These are phyloP conservation scores for Tetrahymena thermophila DNA, from an alignment of 73 alveolate species.

Conservation along the genomic window DNA sequence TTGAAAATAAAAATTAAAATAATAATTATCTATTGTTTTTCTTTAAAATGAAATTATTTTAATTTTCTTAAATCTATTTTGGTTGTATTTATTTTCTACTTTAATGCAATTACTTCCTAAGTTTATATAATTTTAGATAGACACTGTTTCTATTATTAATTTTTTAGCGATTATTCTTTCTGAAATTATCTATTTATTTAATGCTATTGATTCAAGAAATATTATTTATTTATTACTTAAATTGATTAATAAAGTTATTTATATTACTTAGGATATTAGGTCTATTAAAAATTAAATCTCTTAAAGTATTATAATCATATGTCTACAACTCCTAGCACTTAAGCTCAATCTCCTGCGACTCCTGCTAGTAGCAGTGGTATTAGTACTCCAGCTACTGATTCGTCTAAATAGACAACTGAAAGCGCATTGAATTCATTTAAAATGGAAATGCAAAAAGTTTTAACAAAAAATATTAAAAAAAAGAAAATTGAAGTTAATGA, in stretches of 20 bases:
- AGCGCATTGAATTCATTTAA: background rate
- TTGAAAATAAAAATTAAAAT: no score
- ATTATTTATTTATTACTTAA: no score
- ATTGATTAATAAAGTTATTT: background rate
- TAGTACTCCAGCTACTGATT: background rate
- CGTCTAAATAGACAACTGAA: background rate
- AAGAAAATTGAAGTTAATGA: conserved; percentile 28
- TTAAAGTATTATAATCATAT: background rate
- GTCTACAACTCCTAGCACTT: background rate
- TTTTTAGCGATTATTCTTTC: background rate
- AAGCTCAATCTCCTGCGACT: background rate
- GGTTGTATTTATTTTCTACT: no score
- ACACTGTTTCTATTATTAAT: background rate
- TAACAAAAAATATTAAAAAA: background rate
- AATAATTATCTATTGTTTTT: no score
- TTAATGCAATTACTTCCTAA: no score
- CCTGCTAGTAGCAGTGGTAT: background rate
- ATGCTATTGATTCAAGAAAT: background rate
- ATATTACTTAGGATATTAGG: background rate
- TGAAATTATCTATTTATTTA: background rate
- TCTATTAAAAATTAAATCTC: background rate
- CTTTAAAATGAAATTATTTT: background rate
- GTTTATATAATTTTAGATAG: background rate
- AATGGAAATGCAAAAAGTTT: background rate
- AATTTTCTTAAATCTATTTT: no score